phyloP scores from a whole-genome alignment of 495 filamentous ascomycete species.

The Penicillium lividum region DNA sequence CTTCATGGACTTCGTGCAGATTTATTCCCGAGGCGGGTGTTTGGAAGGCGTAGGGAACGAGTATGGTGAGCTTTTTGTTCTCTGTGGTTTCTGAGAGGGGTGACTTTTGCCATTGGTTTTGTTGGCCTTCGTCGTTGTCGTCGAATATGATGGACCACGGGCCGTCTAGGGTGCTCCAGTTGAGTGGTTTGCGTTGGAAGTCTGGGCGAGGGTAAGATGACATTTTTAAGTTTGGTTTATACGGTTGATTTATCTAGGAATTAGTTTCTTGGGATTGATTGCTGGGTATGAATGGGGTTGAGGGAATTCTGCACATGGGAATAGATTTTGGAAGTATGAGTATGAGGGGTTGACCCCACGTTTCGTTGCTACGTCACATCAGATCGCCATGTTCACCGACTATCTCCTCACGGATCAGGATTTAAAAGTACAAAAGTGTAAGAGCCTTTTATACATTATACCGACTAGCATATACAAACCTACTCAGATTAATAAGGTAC shows the following conservation, averaged over 20 bases:
- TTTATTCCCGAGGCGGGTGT: constrained; percentile 55
- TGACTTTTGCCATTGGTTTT: constrained; percentile 31
- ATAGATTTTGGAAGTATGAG: background rate
- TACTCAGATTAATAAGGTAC: no score
- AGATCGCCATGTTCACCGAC: no score
- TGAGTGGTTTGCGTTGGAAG: constrained; percentile 50
- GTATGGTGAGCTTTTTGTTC: constrained; percentile 42
- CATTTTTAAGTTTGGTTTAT: constrained; percentile 17
- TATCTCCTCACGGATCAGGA: no score
- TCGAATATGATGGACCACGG: constrained; percentile 60
- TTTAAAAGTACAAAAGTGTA: no score
- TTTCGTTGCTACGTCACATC: background rate
- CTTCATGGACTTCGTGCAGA: constrained; percentile 56
- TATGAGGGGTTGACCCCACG: background rate
- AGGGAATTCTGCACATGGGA: no score
- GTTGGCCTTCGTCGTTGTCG: constrained; percentile 52
- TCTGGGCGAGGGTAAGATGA: constrained; percentile 50
- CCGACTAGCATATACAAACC: no score
- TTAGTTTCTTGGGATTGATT: no score
- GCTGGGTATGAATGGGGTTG: no score
- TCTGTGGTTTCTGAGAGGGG: constrained; percentile 18
- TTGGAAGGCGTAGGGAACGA: constrained; percentile 62
- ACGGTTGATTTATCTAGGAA: background rate
- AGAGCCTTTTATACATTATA: no score
- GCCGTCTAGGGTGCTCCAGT: constrained; percentile 56